A percentile compares a stretch with the other conserved stretches of the same genome.
These are phyloP conservation scores for Colletotrichum paranaense DNA, from an alignment of 2,329 filamentous ascomycete genomes.

Conservation along the genomic window DNA sequence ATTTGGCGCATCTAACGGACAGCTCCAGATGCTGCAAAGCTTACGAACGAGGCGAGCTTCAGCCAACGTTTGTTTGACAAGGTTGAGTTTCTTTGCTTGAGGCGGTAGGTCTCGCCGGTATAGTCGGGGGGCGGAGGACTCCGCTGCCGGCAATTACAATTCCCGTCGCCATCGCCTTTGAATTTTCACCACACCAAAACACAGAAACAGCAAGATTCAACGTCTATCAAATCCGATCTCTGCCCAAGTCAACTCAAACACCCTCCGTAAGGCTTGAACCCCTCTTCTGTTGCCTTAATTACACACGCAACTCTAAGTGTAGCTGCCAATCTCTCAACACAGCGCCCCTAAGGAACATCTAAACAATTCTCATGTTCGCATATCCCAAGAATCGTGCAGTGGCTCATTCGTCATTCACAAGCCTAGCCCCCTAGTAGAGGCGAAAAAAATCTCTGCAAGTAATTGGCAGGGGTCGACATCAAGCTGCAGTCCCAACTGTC, in stretches of 20 bases:
- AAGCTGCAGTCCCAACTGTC: background rate
- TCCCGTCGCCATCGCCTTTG: background rate
- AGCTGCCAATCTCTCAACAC: background rate
- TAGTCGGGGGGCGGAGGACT: background rate
- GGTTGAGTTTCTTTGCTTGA: background rate
- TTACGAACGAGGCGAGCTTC: slow-evolving; percentile 3
- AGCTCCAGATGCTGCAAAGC: background rate
- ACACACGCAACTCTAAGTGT: background rate
- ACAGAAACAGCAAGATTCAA: background rate
- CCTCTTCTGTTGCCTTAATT: background rate
- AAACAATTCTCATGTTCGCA: background rate
- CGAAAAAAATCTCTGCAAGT: background rate
- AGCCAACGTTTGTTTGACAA: background rate
- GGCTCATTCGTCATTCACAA: background rate
- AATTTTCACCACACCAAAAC: background rate
- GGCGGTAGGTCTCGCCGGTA: background rate
- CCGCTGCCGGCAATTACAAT: background rate
- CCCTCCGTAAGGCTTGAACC: background rate
- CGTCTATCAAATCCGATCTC: background rate
- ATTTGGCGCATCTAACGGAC: background rate
- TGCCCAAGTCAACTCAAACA: background rate
- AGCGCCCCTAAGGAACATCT: background rate
- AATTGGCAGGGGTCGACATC: background rate
- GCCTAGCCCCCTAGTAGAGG: background rate
- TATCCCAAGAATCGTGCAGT: background rate